Conservation (phyloP, 106 monocot genomes). For the Apostasia shenzhenica region DNA sequence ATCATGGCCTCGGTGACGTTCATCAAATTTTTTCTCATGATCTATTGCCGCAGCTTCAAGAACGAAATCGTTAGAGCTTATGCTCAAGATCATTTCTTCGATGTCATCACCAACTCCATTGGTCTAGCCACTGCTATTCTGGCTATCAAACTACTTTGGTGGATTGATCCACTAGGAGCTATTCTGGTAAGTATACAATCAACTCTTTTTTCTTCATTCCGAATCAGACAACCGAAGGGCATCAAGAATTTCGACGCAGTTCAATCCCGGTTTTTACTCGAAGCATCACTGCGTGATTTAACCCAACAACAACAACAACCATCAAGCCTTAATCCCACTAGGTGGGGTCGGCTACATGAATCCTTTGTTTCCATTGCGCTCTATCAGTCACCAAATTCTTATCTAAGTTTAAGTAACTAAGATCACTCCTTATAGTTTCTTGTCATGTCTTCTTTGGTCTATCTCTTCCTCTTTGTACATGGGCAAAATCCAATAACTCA, state of each 20-base stretch:
- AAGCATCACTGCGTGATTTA: too few relatives aligned
- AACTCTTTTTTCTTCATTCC: background rate
- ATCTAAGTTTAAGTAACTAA: too few relatives aligned
- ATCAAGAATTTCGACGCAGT: background rate
- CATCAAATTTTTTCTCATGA: slow-evolving; percentile 66
- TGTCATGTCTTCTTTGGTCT: too few relatives aligned
- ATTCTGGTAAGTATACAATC: slow-evolving; percentile 42
- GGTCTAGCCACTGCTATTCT: slow-evolving; percentile 66
- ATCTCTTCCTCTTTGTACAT: too few relatives aligned
- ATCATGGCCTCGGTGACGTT: slow-evolving; percentile 65
- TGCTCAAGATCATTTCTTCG: slow-evolving; percentile 89
- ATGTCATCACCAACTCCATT: slow-evolving; percentile 83
- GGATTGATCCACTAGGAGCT: slow-evolving; percentile 84
- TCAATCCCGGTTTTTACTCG: background rate
- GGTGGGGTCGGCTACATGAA: too few relatives aligned
- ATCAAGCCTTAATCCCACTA: too few relatives aligned
- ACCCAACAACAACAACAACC: too few relatives aligned
- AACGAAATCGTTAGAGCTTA: slow-evolving; percentile 82
- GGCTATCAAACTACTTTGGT: slow-evolving; percentile 47
- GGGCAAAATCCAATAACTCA: too few relatives aligned
- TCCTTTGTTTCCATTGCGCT: too few relatives aligned
- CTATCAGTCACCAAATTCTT: too few relatives aligned
- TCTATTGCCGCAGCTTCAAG: slow-evolving; percentile 68
- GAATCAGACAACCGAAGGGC: background rate
- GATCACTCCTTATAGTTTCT: too few relatives aligned